Percentiles rank a stretch among this genome's conserved stretches.
Evolutionary conservation across 2,329 filamentous ascomycete species (phyloP).

Genomic region (Phialemoniopsis sp.): DNA sequence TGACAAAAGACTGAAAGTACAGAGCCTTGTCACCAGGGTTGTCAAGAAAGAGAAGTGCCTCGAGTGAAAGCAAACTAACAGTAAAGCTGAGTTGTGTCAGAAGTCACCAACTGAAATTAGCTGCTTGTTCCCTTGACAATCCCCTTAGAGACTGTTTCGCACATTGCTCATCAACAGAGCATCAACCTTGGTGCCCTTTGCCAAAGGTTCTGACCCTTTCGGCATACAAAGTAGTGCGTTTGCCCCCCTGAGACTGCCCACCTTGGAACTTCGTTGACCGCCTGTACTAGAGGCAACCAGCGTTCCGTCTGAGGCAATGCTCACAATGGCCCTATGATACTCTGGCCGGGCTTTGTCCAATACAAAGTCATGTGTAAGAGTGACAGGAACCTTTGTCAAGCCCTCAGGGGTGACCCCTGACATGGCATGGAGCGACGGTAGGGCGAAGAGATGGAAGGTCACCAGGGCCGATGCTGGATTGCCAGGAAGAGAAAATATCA

Average conservation of each 20-base stretch:
- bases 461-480: slow-evolving; percentile 93
- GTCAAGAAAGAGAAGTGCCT: too few species aligned
- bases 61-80: too few species aligned
- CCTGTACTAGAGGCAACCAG: slow-evolving; percentile 80
- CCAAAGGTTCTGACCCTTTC: slow-evolving; percentile 56
- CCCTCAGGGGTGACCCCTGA: slow-evolving; percentile 66
- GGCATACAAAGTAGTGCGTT: slow-evolving; percentile 83
- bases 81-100: too few species aligned
- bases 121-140: too few species aligned
- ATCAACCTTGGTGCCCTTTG: slow-evolving; percentile 67
- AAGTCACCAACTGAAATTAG: too few species aligned
- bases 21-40: too few species aligned
- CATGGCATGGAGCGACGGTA: slow-evolving; percentile 78
- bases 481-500: slow-evolving; percentile 86
- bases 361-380: slow-evolving; percentile 66
- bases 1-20: too few species aligned
- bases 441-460: slow-evolving; percentile 89
- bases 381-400: slow-evolving; percentile 67
- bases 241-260: slow-evolving; percentile 83
- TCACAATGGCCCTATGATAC: slow-evolving; percentile 82
- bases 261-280: slow-evolving; percentile 81
- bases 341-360: slow-evolving; percentile 76
- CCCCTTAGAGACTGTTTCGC: slow-evolving; percentile 15
- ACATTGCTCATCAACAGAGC: slow-evolving; percentile 71
- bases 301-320: slow-evolving; percentile 59